Evolutionary conservation across 768 basidiomycete genomes (phyloP).

Genomic region (Rhizopogon vesiculosus): DNA sequence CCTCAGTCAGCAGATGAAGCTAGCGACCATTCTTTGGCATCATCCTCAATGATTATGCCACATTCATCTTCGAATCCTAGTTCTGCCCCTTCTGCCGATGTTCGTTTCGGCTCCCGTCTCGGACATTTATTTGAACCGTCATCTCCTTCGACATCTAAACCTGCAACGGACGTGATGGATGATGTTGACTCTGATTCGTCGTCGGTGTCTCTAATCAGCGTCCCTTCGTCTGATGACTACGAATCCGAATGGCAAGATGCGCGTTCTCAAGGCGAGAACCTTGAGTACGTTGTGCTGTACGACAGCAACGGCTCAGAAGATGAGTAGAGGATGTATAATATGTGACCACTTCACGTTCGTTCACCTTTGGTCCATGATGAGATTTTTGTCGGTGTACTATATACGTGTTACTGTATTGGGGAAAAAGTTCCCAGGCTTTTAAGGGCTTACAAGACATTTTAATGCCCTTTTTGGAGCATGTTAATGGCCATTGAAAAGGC

Average conservation of each 20-base stretch:
- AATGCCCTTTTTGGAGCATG: no score
- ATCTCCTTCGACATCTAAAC: slow-evolving; percentile 18
- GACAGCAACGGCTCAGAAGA: slow-evolving; percentile 60
- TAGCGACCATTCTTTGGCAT: slow-evolving; percentile 50
- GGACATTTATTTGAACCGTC: slow-evolving; percentile 2
- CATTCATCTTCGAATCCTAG: slow-evolving; percentile 23
- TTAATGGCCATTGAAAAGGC: no score
- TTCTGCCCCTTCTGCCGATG: slow-evolving; percentile 9
- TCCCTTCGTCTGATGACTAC: slow-evolving; percentile 52
- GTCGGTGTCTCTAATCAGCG: slow-evolving; percentile 56
- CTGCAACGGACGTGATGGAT: slow-evolving; percentile 35
- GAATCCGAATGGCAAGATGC: slow-evolving; percentile 58
- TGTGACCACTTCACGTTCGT: neutral
- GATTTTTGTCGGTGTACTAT: neutral
- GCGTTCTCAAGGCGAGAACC: slow-evolving; percentile 34
- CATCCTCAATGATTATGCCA: slow-evolving; percentile 69
- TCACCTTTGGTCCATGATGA: neutral
- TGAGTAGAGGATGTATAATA: slow-evolving; percentile 19
- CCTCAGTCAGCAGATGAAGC: slow-evolving; percentile 24
- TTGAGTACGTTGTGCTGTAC: slow-evolving; percentile 72
- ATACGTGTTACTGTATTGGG: no score
- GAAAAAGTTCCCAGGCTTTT: no score
- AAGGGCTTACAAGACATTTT: no score
- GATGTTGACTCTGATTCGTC: slow-evolving; percentile 35
- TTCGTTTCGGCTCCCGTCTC: slow-evolving; percentile 1